A percentile compares a stretch with the other conserved stretches of the same genome.
phyloP scores from a whole-genome alignment of 371 early-diverging fungal species.

The Actinomortierella wolfii region DNA sequence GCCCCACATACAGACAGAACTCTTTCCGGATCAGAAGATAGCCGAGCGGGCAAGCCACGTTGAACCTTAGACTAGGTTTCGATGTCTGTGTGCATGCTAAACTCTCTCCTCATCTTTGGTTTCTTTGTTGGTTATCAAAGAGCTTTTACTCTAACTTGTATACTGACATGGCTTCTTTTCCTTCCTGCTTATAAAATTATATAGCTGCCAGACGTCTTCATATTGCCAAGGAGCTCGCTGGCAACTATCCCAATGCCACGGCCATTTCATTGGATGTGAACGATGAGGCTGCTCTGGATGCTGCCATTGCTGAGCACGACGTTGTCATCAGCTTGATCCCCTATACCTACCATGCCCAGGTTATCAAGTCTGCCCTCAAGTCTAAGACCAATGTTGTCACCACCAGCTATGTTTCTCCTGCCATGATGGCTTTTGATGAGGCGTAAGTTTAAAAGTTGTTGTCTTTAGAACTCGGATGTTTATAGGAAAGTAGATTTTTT shows the following conservation, averaged over 20 bases:
- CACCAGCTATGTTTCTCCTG: conserved; percentile 89
- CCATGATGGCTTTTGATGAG: conserved; percentile 82
- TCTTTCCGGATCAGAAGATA: too few species aligned
- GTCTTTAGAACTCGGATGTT: too few species aligned
- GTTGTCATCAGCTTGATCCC: conserved; percentile 87
- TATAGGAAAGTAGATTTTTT: background rate
- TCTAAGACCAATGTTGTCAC: conserved; percentile 88
- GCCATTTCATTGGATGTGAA: conserved; percentile 83
- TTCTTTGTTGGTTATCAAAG: too few species aligned
- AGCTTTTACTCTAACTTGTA: too few species aligned
- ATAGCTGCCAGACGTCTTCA: conserved; percentile 81
- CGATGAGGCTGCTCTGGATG: conserved; percentile 81
- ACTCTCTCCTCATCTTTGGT: too few species aligned
- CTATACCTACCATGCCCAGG: conserved; percentile 84
- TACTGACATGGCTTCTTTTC: too few species aligned
- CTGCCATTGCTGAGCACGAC: conserved; percentile 86
- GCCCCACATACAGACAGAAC: too few species aligned
- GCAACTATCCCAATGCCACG: conserved; percentile 60
- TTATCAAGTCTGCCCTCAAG: conserved; percentile 83
- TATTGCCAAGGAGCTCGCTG: conserved; percentile 76
- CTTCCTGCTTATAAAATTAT: background rate
- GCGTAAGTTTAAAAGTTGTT: conserved; percentile 53
- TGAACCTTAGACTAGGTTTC: too few species aligned
- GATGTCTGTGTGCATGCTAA: too few species aligned
- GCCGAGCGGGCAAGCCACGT: too few species aligned